Percentiles rank a stretch among this genome's conserved stretches.
Evolutionary conservation across 75 land plant genomes (phyloP).

Genomic region (Cunninghamia lanceolata): DNA sequence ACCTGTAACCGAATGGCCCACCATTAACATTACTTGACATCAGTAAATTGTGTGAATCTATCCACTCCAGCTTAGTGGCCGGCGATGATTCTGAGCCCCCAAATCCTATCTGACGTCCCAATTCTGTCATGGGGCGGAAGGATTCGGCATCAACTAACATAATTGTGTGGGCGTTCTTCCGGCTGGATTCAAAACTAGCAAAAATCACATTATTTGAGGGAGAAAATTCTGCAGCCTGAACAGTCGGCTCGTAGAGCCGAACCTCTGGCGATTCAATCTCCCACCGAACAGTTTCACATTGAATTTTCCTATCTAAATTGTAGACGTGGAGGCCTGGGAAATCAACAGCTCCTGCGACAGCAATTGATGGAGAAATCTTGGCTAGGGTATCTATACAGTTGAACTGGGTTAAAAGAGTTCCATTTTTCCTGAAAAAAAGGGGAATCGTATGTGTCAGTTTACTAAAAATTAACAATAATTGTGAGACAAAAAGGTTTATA

Average conservation of each 20-base stretch:
- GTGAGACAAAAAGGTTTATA: not conserved
- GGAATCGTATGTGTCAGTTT: not conserved
- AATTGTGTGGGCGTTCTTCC: conserved; percentile 68
- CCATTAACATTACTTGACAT: conserved; percentile 65
- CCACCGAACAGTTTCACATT: not conserved
- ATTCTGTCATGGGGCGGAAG: conserved; percentile 47
- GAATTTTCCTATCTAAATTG: conserved; percentile 16
- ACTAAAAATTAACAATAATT: not conserved
- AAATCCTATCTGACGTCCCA: conserved; percentile 47
- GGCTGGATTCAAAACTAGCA: conserved; percentile 70
- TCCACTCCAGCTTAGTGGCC: conserved; percentile 70
- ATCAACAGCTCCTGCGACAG: conserved; percentile 57
- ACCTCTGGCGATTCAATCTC: not conserved
- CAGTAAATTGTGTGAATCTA: conserved; percentile 40
- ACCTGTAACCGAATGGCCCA: conserved; percentile 65
- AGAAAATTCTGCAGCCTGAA: conserved; percentile 65
- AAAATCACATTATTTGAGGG: conserved; percentile 34
- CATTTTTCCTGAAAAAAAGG: conserved; percentile 14
- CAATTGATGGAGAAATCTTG: conserved; percentile 36
- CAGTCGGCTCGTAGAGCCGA: conserved; percentile 35
- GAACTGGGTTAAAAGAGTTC: conserved; percentile 72
- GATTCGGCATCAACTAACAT: conserved; percentile 49
- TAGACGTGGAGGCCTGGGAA: conserved; percentile 77
- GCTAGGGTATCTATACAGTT: conserved; percentile 56
- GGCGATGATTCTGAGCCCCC: conserved; percentile 66